Conservation (phyloP, 495 filamentous ascomycete species). For the Immersiella caudata region DNA sequence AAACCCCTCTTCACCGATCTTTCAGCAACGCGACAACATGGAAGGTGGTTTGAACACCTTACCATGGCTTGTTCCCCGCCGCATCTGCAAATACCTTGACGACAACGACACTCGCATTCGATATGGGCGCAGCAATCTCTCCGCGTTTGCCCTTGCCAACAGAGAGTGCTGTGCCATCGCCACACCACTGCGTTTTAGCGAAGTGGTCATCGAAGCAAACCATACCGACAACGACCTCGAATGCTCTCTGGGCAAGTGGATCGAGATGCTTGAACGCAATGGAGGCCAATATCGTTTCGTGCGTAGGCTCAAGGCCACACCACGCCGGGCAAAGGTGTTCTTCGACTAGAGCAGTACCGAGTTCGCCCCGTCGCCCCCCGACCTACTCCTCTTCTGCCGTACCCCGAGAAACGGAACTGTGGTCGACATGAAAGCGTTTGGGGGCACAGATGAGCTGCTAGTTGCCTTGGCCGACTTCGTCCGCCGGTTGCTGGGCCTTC, state of each 20-base stretch:
- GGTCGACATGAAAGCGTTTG: no score
- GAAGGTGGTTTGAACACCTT: background rate
- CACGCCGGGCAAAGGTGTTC: no score
- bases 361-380: background rate
- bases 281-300: background rate
- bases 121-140: background rate
- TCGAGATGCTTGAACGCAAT: background rate
- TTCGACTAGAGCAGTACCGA: no score
- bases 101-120: background rate
- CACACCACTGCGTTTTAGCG: background rate
- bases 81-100: background rate
- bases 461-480: background rate
- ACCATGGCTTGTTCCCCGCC: background rate
- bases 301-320: background rate
- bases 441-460: no score
- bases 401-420: background rate
- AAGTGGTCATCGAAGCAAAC: background rate
- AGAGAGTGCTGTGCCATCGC: background rate
- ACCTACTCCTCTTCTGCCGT: background rate
- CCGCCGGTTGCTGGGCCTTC: background rate
- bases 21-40: no score
- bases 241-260: background rate
- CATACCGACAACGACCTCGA: background rate
- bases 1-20: no score
- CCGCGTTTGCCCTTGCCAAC: background rate